phyloP scores from a whole-genome alignment of 768 basidiomycete genomes.

The Suillus weaverae region DNA sequence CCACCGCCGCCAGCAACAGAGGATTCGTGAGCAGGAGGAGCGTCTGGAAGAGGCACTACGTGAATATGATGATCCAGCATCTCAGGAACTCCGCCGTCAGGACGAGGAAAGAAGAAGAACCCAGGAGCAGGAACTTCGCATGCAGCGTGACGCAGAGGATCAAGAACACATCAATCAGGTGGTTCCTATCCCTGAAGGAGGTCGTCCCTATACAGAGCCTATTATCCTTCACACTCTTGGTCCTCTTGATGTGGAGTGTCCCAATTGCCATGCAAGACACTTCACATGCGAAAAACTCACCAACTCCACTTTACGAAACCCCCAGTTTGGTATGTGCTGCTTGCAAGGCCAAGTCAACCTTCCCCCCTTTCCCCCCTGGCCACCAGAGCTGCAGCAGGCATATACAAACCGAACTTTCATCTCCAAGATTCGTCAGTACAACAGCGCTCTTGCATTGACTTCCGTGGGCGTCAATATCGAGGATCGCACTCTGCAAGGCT shows the following conservation, averaged over 20 bases:
- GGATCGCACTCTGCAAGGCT: slow-evolving; percentile 24
- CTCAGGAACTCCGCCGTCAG: no score
- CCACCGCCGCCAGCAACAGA: no score
- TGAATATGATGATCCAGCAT: no score
- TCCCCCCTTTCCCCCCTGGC: slow-evolving; percentile 20
- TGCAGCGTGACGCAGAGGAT: not conserved
- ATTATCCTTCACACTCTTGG: slow-evolving; percentile 7
- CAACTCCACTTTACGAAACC: not conserved
- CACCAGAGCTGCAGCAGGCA: slow-evolving; percentile 12
- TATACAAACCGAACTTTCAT: slow-evolving; percentile 29
- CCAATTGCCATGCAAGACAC: slow-evolving; percentile 21
- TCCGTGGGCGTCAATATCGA: slow-evolving; percentile 36
- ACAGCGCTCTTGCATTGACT: slow-evolving; percentile 41
- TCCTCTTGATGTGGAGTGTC: slow-evolving; percentile 10
- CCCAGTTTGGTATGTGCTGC: slow-evolving; percentile 30
- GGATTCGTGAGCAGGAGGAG: no score
- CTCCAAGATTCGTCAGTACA: slow-evolving; percentile 40
- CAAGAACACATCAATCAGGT: not conserved
- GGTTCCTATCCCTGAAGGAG: not conserved
- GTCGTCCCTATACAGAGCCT: slow-evolving; percentile 15
- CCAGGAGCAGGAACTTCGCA: not conserved
- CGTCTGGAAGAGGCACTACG: no score
- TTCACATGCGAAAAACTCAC: slow-evolving; percentile 16
- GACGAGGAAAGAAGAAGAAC: no score
- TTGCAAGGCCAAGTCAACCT: slow-evolving; percentile 27